Conservation (phyloP, 2,329 filamentous ascomycete species). For the Fusarium nanum region DNA sequence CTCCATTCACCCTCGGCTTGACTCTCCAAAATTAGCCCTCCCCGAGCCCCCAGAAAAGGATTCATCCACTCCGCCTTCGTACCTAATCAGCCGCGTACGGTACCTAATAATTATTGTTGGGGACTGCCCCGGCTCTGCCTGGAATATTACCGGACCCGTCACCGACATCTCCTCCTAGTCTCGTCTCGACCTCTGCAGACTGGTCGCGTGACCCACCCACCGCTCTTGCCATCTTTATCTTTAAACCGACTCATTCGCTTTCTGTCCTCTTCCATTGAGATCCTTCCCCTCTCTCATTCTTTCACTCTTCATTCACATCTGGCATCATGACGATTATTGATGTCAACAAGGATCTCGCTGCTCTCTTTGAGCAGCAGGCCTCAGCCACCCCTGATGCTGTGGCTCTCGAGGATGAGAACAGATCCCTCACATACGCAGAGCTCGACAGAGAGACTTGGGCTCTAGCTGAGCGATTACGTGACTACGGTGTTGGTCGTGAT, state of each 20-base stretch:
- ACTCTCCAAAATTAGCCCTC: neutral
- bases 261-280: neutral
- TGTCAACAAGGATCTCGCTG: constrained; percentile 76
- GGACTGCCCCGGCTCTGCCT: constrained; percentile 9
- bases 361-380: constrained; percentile 77
- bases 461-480: constrained; percentile 73
- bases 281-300: neutral
- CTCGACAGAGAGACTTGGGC: constrained; percentile 74
- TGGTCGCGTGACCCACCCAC: constrained; percentile 48
- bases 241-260: constrained; percentile 18
- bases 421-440: constrained; percentile 77
- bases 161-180: constrained; percentile 36
- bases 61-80: constrained; percentile 27
- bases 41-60: constrained; percentile 15
- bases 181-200: constrained; percentile 4
- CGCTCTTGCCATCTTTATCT: constrained; percentile 24
- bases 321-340: constrained; percentile 73
- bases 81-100: neutral
- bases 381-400: constrained; percentile 74
- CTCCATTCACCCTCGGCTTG: neutral
- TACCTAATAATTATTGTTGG: constrained; percentile 31
- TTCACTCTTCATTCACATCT: constrained; percentile 7
- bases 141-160: constrained; percentile 35
- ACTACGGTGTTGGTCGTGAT: constrained; percentile 77
- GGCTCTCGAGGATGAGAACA: constrained; percentile 77